Conservation (phyloP, 2,329 filamentous ascomycete species). For the Tolypocladium tropicale region DNA sequence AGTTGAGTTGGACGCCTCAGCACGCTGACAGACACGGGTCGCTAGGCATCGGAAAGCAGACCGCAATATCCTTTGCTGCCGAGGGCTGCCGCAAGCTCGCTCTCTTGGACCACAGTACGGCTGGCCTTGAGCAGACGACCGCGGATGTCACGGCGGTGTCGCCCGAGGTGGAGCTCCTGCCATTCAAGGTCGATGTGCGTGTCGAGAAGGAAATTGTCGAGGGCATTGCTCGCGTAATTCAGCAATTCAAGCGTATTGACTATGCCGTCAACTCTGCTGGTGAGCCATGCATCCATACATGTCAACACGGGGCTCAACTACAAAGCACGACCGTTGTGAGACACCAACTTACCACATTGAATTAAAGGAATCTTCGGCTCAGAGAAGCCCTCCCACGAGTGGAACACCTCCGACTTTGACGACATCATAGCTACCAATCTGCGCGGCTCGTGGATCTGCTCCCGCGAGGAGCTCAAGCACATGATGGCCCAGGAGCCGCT, state of each 20-base stretch:
- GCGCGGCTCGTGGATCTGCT: slow-evolving; percentile 33
- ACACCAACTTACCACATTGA: not conserved
- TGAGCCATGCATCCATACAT: slow-evolving; percentile 13
- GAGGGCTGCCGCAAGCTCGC: slow-evolving; percentile 32
- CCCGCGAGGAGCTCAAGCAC: slow-evolving; percentile 27
- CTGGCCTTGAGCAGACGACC: slow-evolving; percentile 20
- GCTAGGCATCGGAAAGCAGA: not conserved
- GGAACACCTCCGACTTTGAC: slow-evolving; percentile 28
- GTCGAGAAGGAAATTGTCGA: slow-evolving; percentile 21
- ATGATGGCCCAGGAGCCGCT: slow-evolving; percentile 33
- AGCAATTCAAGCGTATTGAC: slow-evolving; percentile 29
- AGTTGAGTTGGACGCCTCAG: not conserved
- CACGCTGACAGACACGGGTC: not conserved
- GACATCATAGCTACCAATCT: slow-evolving; percentile 31
- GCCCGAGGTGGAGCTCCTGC: slow-evolving; percentile 3
- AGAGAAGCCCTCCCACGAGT: slow-evolving; percentile 23
- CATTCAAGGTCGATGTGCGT: slow-evolving; percentile 22
- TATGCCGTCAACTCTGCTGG: slow-evolving; percentile 36
- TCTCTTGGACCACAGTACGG: slow-evolving; percentile 26
- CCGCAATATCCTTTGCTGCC: slow-evolving; percentile 22
- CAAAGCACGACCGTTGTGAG: too few relatives aligned
- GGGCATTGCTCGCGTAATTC: slow-evolving; percentile 20
- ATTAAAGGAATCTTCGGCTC: slow-evolving; percentile 25
- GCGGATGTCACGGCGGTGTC: not conserved
- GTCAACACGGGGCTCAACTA: not conserved